Evolutionary conservation across 768 basidiomycete species (phyloP).

Genomic region (Leccinellum albellum): DNA sequence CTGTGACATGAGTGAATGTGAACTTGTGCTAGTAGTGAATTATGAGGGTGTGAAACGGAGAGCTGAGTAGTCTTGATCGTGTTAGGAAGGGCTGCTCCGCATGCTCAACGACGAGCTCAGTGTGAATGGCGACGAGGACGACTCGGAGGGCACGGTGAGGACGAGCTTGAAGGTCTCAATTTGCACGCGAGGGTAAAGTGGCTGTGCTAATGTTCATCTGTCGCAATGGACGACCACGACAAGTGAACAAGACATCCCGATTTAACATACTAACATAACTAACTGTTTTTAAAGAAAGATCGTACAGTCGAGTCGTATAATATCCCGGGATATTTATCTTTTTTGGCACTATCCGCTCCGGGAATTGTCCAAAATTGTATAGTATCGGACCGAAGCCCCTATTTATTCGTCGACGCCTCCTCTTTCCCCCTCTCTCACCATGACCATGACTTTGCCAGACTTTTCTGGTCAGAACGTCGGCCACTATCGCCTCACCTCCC

Average conservation of each 20-base stretch:
- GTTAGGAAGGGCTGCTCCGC: constrained; percentile 7
- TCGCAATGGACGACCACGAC: neutral
- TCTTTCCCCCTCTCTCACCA: neutral
- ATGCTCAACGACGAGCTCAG: constrained; percentile 19
- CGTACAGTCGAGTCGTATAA: too few relatives aligned
- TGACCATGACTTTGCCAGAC: constrained; percentile 37
- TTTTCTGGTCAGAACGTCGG: constrained; percentile 51
- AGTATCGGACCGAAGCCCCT: neutral
- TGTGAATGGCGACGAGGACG: constrained; percentile 9
- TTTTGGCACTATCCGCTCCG: neutral
- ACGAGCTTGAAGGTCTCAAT: neutral
- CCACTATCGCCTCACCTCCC: constrained; percentile 56
- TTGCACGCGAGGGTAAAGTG: constrained; percentile 5
- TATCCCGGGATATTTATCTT: neutral
- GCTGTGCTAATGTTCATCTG: constrained; percentile 12
- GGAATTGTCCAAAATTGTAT: neutral
- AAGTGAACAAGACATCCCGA: too few relatives aligned
- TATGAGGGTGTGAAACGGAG: constrained; percentile 1
- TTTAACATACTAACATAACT: too few relatives aligned
- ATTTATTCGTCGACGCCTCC: neutral
- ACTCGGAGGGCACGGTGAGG: neutral
- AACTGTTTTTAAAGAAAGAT: too few relatives aligned
- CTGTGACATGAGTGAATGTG: constrained; percentile 25
- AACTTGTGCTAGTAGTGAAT: neutral
- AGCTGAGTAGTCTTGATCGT: neutral